phyloP scores from a whole-genome alignment of 2,329 filamentous ascomycete species.

The Trichophyton benhamiae region DNA sequence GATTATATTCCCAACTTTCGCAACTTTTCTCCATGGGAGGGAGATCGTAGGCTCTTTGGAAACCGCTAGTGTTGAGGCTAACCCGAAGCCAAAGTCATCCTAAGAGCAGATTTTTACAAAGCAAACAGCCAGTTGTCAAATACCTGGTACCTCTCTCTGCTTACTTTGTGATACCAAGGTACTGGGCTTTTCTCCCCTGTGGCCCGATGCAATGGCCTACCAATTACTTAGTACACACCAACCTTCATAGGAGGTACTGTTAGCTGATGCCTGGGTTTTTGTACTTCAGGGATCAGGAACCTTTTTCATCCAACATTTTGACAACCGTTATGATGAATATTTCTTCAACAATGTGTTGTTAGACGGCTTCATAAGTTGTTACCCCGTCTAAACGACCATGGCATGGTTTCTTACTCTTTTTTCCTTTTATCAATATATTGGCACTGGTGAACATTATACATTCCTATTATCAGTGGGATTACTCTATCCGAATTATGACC shows the following conservation, averaged over 20 bases:
- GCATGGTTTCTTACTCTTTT: background rate
- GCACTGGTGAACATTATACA: background rate
- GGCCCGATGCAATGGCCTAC: background rate
- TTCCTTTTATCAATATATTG: background rate
- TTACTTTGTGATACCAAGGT: background rate
- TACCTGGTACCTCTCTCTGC: no score
- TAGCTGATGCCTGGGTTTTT: background rate
- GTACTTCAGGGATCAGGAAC: background rate
- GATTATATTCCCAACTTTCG: constrained; percentile 52
- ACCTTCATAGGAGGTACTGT: background rate
- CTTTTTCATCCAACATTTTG: background rate
- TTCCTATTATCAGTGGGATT: background rate
- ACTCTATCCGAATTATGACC: background rate
- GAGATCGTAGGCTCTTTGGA: constrained; percentile 52
- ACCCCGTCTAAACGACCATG: background rate
- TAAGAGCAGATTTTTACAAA: background rate
- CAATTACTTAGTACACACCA: background rate
- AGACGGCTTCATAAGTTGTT: background rate
- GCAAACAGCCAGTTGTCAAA: background rate
- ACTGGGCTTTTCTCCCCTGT: background rate
- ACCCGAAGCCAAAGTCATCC: constrained; percentile 5
- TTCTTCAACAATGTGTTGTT: background rate
- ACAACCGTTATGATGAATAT: background rate
- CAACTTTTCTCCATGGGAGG: constrained; percentile 46
- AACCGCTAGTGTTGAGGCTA: constrained; percentile 12